Conservation (phyloP, 176 grass and related monocot species). For the Oryza brachyantha region DNA sequence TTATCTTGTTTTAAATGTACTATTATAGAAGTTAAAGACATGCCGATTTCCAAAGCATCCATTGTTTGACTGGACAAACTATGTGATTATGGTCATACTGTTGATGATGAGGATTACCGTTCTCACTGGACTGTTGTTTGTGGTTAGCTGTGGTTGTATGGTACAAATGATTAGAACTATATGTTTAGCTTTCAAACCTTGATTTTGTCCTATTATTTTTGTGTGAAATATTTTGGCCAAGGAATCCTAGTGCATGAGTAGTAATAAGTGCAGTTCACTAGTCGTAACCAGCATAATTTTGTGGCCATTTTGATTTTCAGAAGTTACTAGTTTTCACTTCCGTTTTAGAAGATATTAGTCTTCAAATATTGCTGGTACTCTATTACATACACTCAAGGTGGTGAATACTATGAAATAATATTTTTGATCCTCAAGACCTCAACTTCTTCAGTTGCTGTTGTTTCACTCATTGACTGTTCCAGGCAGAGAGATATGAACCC, state of each 20-base stretch:
- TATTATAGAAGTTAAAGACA: neutral
- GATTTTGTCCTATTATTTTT: neutral
- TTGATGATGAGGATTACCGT: slow-evolving; percentile 14
- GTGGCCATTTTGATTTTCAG: neutral
- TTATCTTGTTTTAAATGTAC: neutral
- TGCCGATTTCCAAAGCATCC: too few species aligned
- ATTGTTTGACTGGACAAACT: too few species aligned
- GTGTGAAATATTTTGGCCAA: neutral
- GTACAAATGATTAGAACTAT: neutral
- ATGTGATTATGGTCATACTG: neutral
- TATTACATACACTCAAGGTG: slow-evolving; percentile 5
- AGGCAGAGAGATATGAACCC: neutral
- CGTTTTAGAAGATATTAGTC: neutral
- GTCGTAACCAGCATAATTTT: slow-evolving; percentile 1
- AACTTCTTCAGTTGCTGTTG: neutral
- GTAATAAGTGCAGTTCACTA: neutral
- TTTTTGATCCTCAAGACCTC: neutral
- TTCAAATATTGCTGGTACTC: neutral
- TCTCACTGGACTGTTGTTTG: neutral
- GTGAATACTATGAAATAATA: neutral
- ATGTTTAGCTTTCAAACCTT: neutral
- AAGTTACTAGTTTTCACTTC: neutral
- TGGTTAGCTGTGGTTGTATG: neutral
- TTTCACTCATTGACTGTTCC: neutral
- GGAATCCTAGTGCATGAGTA: slow-evolving; percentile 1